Percentiles rank a stretch among this genome's conserved stretches.
phyloP scores from a whole-genome alignment of 305 asterid species.

The Plantago lanceolata region DNA sequence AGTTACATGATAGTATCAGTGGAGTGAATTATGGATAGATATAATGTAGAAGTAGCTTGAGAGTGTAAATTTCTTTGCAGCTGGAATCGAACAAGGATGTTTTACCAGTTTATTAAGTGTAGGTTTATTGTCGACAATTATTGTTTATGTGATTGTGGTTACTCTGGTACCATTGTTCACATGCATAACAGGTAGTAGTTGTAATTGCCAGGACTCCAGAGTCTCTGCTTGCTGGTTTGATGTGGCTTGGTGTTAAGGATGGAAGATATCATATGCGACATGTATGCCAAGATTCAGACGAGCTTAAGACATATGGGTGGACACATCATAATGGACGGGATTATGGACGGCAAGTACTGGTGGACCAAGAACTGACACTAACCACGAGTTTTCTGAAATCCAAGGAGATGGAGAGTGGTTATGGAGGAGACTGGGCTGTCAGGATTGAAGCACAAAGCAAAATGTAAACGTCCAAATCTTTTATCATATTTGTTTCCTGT shows the following conservation, averaged over 20 bases:
- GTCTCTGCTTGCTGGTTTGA: conserved; percentile 86
- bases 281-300: conserved; percentile 84
- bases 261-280: conserved; percentile 85
- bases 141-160: conserved; percentile 1
- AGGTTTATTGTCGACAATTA: neutral
- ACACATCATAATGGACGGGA: conserved; percentile 86
- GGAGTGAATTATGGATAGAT: neutral
- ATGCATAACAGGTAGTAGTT: conserved; percentile 27
- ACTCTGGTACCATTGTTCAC: conserved; percentile 10
- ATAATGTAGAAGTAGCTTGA: neutral
- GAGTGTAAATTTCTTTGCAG: neutral
- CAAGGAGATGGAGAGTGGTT: conserved; percentile 71
- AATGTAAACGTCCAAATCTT: conserved; percentile 45
- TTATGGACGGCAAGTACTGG: conserved; percentile 79
- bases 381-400: conserved; percentile 80
- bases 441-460: conserved; percentile 65
- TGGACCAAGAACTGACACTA: conserved; percentile 64
- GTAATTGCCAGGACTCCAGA: conserved; percentile 66
- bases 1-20: neutral
- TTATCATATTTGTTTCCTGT: conserved; percentile 22
- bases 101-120: neutral
- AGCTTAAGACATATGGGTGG: conserved; percentile 86
- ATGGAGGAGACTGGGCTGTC: conserved; percentile 97
- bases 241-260: conserved; percentile 94
- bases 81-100: neutral